Evolutionary conservation across 768 basidiomycete species (phyloP).

Genomic region (Candolleomyces efflorescens): DNA sequence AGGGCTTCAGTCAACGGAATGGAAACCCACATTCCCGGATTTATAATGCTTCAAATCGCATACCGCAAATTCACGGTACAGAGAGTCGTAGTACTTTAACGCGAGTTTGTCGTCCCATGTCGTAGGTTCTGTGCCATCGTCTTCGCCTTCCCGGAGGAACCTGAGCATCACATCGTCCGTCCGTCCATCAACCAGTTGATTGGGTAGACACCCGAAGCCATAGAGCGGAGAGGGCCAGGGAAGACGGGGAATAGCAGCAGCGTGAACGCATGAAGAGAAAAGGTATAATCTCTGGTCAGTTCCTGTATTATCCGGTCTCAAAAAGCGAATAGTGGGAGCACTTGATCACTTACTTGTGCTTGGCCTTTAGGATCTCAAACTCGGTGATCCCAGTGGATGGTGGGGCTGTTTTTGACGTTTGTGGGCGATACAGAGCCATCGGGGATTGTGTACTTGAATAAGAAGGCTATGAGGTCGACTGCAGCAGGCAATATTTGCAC

Average conservation of each 20-base stretch:
- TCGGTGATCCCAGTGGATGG: conserved; percentile 42
- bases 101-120: conserved; percentile 85
- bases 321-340: neutral
- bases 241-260: neutral
- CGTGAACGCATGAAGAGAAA: neutral
- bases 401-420: neutral
- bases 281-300: neutral
- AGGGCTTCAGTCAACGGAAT: neutral
- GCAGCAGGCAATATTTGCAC: no score
- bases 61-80: conserved; percentile 90
- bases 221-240: no score
- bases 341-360: conserved; percentile 51
- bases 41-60: conserved; percentile 97
- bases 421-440: neutral
- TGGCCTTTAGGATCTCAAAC: conserved; percentile 72
- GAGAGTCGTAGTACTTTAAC: conserved; percentile 78
- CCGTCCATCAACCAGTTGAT: neutral
- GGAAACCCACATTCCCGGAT: conserved; percentile 67
- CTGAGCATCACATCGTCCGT: conserved; percentile 29
- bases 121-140: conserved; percentile 44
- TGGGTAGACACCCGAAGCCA: neutral
- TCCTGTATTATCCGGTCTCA: neutral
- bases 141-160: conserved; percentile 76
- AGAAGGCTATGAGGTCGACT: no score
- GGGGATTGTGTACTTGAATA: neutral